Conservation (phyloP, 345 rosid genomes). For the Geranium rotundifolium region DNA sequence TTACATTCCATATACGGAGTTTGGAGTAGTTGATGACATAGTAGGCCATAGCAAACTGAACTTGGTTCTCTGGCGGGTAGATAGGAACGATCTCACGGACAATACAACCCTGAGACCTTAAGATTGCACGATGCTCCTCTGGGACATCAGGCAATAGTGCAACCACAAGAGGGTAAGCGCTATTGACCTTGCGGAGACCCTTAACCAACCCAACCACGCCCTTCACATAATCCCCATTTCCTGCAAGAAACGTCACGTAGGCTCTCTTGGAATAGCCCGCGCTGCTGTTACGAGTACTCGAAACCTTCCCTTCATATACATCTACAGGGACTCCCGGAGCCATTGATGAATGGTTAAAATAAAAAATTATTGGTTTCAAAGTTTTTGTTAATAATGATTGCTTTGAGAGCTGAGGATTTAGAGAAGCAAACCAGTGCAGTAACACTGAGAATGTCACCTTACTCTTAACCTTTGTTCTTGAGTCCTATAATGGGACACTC, state of each 20-base stretch:
- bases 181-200: conserved; percentile 56
- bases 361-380: too few species aligned
- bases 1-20: conserved; percentile 79
- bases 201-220: conserved; percentile 77
- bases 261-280: conserved; percentile 27
- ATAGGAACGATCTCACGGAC: conserved; percentile 57
- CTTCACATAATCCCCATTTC: conserved; percentile 60
- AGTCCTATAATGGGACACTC: conserved; percentile 21
- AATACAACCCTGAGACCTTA: conserved; percentile 59
- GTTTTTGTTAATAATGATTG: background rate
- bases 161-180: conserved; percentile 61
- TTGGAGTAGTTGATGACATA: conserved; percentile 80
- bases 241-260: conserved; percentile 65
- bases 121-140: conserved; percentile 48
- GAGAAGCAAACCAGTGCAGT: conserved; percentile 23
- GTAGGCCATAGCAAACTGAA: conserved; percentile 67
- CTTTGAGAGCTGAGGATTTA: conserved; percentile 2
- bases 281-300: conserved; percentile 4
- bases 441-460: conserved; percentile 17
- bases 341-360: conserved; percentile 9
- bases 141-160: conserved; percentile 83
- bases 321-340: conserved; percentile 34
- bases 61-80: conserved; percentile 57
- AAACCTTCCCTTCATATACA: conserved; percentile 19
- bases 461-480: conserved; percentile 23